Evolutionary conservation across 2,329 filamentous ascomycete genomes (phyloP).

Genomic region (Ceratocystis cubensis): DNA sequence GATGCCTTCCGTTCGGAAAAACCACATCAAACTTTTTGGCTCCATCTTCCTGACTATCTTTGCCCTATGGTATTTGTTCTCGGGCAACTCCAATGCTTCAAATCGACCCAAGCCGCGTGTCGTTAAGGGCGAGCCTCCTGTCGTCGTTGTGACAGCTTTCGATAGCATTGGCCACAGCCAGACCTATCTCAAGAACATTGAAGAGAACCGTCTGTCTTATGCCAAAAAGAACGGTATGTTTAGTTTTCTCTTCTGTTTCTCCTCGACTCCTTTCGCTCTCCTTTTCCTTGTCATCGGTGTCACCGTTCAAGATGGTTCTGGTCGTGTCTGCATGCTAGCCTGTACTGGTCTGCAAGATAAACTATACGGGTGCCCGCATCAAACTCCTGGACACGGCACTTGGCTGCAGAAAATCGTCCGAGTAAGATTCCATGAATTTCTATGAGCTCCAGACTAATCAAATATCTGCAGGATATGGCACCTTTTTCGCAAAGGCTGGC

Average conservation of each 20-base stretch:
- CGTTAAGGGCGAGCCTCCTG: conserved; percentile 40
- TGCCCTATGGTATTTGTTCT: conserved; percentile 49
- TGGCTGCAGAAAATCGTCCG: conserved; percentile 2
- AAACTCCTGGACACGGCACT: conserved; percentile 10
- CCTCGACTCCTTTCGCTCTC: not conserved
- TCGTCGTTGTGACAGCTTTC: conserved; percentile 75
- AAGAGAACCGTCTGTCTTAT: conserved; percentile 73
- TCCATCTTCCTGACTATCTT: conserved; percentile 44
- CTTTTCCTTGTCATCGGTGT: not conserved
- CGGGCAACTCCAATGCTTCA: conserved; percentile 24
- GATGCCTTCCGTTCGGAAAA: conserved; percentile 43
- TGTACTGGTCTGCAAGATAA: conserved; percentile 1
- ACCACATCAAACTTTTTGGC: conserved; percentile 47
- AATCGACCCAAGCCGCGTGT: conserved; percentile 19
- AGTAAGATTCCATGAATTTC: not conserved
- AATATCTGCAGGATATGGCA: conserved; percentile 57
- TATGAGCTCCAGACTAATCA: conserved; percentile 12
- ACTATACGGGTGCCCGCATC: conserved; percentile 11
- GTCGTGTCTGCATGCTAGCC: not conserved
- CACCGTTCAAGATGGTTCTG: not conserved
- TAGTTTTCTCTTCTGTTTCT: not conserved
- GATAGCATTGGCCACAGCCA: conserved; percentile 40
- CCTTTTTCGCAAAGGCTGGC: conserved; percentile 64
- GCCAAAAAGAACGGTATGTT: conserved; percentile 69
- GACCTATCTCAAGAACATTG: conserved; percentile 58